Evolutionary conservation across 768 basidiomycete genomes (phyloP).

Genomic region (Suillus decipiens): DNA sequence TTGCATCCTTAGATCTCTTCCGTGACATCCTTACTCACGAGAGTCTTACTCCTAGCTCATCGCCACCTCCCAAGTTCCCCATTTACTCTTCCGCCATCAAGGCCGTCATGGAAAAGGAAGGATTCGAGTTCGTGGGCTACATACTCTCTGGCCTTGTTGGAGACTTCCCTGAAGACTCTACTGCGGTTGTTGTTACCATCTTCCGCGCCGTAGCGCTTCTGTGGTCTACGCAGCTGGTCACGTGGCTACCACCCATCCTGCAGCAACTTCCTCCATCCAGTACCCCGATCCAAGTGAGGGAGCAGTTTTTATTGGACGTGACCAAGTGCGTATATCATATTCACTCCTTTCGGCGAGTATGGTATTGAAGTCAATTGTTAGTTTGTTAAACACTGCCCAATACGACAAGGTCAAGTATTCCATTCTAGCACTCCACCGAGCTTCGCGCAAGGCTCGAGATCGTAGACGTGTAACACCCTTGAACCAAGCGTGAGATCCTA

Average conservation of each 20-base stretch:
- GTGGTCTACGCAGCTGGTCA: constrained; percentile 69
- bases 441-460: constrained; percentile 74
- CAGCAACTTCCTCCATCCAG: constrained; percentile 65
- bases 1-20: constrained; percentile 81
- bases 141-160: constrained; percentile 79
- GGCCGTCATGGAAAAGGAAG: constrained; percentile 65
- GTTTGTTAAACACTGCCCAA: constrained; percentile 64
- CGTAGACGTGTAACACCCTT: constrained; percentile 44
- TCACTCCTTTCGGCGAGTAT: constrained; percentile 13
- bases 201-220: constrained; percentile 65
- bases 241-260: constrained; percentile 73
- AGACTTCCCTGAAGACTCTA: constrained; percentile 86
- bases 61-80: constrained; percentile 59
- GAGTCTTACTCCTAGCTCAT: constrained; percentile 50
- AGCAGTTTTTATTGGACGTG: constrained; percentile 73
- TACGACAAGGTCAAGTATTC: constrained; percentile 85
- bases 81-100: constrained; percentile 65
- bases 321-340: constrained; percentile 55
- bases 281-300: constrained; percentile 65
- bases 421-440: constrained; percentile 67
- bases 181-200: constrained; percentile 72
- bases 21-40: constrained; percentile 76
- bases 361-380: constrained; percentile 29
- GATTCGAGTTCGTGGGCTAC: constrained; percentile 66
- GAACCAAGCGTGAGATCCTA: constrained; percentile 25